A percentile compares a stretch with the other conserved stretches of the same genome.
These are phyloP conservation scores for Botrytis fragariae DNA, from an alignment of 2,329 filamentous ascomycete species.

Conservation along the genomic window DNA sequence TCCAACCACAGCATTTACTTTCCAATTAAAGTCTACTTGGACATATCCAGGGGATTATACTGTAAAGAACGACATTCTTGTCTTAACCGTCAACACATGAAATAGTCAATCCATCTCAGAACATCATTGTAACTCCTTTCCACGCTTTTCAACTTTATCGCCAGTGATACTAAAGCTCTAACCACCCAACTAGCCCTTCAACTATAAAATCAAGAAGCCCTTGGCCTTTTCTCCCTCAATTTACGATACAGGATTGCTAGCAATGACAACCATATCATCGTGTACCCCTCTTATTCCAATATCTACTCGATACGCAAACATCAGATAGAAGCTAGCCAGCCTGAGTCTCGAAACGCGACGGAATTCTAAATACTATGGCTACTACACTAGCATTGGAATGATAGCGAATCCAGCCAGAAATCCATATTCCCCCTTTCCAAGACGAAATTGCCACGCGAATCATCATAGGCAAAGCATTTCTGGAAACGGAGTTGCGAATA, in stretches of 20 bases:
- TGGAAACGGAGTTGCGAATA: no score
- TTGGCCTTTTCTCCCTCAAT: neutral
- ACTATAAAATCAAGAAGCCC: neutral
- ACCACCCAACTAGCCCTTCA: neutral
- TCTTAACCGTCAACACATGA: neutral
- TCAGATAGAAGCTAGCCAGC: no score
- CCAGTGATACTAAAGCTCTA: neutral
- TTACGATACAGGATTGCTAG: neutral
- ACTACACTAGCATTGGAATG: no score
- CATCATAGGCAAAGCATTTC: rapidly evolving
- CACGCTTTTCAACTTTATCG: neutral
- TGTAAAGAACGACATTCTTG: rapidly evolving
- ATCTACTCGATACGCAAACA: no score
- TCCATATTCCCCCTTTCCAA: no score
- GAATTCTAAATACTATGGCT: no score
- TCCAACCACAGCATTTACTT: rapidly evolving
- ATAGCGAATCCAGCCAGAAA: no score
- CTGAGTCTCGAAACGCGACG: no score
- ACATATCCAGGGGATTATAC: neutral
- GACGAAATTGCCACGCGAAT: no score
- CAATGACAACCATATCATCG: rapidly evolving
- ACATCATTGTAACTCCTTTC: neutral
- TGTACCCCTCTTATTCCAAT: neutral
- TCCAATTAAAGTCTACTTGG: neutral
- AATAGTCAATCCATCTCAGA: neutral